Evolutionary conservation across 192 early-diverging fungal species (phyloP).

Genomic region (Radiomyces spectabilis): DNA sequence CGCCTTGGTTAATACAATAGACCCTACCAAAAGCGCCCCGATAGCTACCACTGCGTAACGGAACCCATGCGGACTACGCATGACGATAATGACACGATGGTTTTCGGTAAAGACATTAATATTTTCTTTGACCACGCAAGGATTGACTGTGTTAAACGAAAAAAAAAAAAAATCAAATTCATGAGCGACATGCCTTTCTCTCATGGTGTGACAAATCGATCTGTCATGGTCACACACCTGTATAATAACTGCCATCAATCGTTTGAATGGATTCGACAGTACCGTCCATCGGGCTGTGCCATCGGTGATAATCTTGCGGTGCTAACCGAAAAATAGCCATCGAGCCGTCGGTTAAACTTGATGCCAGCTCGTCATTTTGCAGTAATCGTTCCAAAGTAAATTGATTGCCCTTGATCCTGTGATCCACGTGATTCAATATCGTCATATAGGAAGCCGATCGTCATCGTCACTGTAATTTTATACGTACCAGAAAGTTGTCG

Average conservation of each 20-base stretch:
- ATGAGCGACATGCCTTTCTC: neutral
- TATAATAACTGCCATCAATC: conserved; percentile 60
- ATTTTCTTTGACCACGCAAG: conserved; percentile 55
- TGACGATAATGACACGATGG: conserved; percentile 41
- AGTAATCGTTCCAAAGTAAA: conserved; percentile 54
- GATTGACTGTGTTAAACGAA: conserved; percentile 47
- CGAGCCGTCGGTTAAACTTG: conserved; percentile 45
- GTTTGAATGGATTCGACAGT: conserved; percentile 30
- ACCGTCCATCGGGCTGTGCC: conserved; percentile 56
- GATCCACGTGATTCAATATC: too few species aligned
- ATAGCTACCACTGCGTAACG: conserved; percentile 58
- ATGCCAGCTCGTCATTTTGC: conserved; percentile 36
- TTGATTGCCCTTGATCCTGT: conserved; percentile 61
- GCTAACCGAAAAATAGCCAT: conserved; percentile 66
- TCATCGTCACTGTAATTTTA: too few species aligned
- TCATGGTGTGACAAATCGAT: neutral
- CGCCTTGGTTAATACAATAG: conserved; percentile 47
- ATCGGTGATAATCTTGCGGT: conserved; percentile 79
- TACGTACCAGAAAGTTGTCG: conserved; percentile 49
- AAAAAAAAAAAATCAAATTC: too few species aligned
- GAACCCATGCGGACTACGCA: conserved; percentile 36
- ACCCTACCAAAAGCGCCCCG: conserved; percentile 68
- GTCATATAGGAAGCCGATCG: neutral
- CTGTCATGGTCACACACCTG: too few species aligned
- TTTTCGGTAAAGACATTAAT: conserved; percentile 73